Base-by-base conservation (phyloP, 2,329 filamentous ascomycete species). In the Cyphellophora europaea region DNA sequence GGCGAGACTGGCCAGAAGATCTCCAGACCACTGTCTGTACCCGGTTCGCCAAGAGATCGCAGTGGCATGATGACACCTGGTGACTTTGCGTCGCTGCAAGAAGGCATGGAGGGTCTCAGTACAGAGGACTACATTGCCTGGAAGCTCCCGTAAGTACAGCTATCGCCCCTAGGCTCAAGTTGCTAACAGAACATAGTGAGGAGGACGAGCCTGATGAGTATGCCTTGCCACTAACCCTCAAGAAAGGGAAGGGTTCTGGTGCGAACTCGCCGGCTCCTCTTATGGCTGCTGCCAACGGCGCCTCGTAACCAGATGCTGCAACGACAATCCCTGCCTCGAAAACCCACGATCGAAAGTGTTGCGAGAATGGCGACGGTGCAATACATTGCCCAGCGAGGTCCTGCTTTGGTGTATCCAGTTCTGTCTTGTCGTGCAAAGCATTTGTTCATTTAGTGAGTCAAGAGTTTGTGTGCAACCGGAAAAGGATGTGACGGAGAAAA, bases 51-150 rank as follows among this genome's bases (percentile, higher is more conserved):
- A 6, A 74, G 88, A 42, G 88, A 94, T 56, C 76, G 87, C 19
- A 81, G 81, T 28, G 91, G 91, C 35, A 94, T 95, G 87, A 96
- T 98, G 91, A 98, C 91, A 1, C 91, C 91, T 5, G 91, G 91
- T 30, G 91, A 98, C 60, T 96, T 96, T 69, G 91, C 87, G 17
- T 94, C 86, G 49, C 67, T 98, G 37, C 91, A 96, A 62, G 91
- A 98, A 62, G 86, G 87, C 29, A 81, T 82, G 28, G 91, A 98
- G 59, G 88, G 89, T 1, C 65, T 98, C 49, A 91, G 73, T 64
- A 96, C 91, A 0, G 91, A 98, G 62, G 91, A 98, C 56, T 96
- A 98, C 59, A 86, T 96, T 53, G 83, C 89, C 19, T 98, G 91
- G 91, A 94, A 93, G 65, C 68, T 96, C 40, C 91, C 89, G 82